Evolutionary conservation across 331 rosid genomes (phyloP), one percentile per base, ranked within the genome.

Genomic region (Acacia pycnantha): DNA sequence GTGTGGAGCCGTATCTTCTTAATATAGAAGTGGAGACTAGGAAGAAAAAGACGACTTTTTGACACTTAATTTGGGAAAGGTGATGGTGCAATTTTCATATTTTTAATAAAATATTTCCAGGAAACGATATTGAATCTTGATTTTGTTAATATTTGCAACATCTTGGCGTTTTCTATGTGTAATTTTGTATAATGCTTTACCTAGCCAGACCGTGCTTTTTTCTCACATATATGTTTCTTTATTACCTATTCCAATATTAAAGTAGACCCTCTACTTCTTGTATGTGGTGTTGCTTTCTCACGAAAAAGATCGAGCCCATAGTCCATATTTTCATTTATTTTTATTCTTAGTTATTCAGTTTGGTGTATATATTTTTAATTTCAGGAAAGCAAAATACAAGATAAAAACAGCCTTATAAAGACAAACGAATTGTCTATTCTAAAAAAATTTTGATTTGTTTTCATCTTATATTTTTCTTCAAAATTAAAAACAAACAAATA

Each of bases 31-130:
- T 64, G 73, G 53, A 50, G 29, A 50, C 29, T 11, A 33, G 81
- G 81, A 46, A 58, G 24, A 44, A 72, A 64, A 26, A 24, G 73
- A 73, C n/a, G 62, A 47, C 27, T 15, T 72, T 71, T 76, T 47
- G 61, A 72, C 68, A 16, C 48, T n/a, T 74, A 26, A 27, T 43
- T 6, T 69, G 53, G 51, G 16, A 69, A 40, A 40, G 51, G n/a
- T 11, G 12, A 68, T 19, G 73, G 11, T 24, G 22, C 15, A 8
- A 33, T 8, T 35, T 67, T 66, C 24, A 33, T 31, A 66, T 66
- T 31, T 19, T 22, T 35, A 33, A 35, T 33, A 19, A 67, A 33
- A n/a, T 35, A 18, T 53, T 53, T 18, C 24, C 59, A 19, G 10
- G 24, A 53, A 53, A 53, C 59, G 4, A 44, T 47, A 47, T 3